Conservation (phyloP, 108 stramenopile genomes). For the Thalassiosira profunda region DNA sequence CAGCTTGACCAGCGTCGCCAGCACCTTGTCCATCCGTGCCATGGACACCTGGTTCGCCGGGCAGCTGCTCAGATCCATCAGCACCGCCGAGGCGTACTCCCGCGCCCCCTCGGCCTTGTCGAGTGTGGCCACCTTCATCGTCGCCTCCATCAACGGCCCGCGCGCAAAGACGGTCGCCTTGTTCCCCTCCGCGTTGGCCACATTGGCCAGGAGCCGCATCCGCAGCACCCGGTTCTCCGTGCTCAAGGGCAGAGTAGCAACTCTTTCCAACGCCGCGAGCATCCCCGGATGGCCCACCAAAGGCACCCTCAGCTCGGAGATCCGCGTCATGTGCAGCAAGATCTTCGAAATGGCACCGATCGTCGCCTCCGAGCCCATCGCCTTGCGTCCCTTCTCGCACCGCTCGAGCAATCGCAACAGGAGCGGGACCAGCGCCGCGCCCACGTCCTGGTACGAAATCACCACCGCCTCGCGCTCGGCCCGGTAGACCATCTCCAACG, state of each 20-base stretch:
- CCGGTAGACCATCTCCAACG: constrained; percentile 83
- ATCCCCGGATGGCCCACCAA: constrained; percentile 64
- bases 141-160: constrained; percentile 54
- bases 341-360: constrained; percentile 67
- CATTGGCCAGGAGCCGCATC: constrained; percentile 73
- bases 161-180: constrained; percentile 64
- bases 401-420: constrained; percentile 65
- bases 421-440: constrained; percentile 58
- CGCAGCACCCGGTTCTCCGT: constrained; percentile 64
- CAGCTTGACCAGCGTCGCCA: constrained; percentile 82
- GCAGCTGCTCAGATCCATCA: constrained; percentile 86
- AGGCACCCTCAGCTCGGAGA: constrained; percentile 56
- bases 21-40: constrained; percentile 74
- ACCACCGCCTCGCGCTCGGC: constrained; percentile 59
- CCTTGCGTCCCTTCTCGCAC: constrained; percentile 50
- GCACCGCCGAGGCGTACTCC: constrained; percentile 72
- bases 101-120: constrained; percentile 67
- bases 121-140: constrained; percentile 68
- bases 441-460: constrained; percentile 64
- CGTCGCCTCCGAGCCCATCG: constrained; percentile 52
- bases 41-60: constrained; percentile 74
- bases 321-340: constrained; percentile 68
- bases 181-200: constrained; percentile 82
- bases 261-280: constrained; percentile 59
- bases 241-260: constrained; percentile 49